Percentiles rank a stretch among this genome's conserved stretches.
These are phyloP conservation scores for Mycena pura DNA, from an alignment of 768 basidiomycete species.

Conservation along the genomic window DNA sequence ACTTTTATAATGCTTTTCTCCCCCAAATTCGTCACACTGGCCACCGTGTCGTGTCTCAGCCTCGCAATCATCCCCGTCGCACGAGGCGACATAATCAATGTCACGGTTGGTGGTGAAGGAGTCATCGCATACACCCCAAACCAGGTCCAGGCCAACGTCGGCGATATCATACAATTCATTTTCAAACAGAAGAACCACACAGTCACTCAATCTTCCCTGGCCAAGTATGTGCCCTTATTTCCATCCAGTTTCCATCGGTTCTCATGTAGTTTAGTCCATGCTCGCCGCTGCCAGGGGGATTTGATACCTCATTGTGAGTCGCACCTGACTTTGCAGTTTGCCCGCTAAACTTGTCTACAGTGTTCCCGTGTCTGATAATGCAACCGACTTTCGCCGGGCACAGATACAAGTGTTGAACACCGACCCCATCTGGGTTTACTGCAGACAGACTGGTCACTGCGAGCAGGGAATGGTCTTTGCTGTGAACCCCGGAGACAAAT, in stretches of 20 bases:
- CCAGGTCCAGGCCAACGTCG: constrained; percentile 10
- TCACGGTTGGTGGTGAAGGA: constrained; percentile 56
- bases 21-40: constrained; percentile 30
- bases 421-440: constrained; percentile 65
- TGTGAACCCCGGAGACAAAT: constrained; percentile 62
- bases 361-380: constrained; percentile 51
- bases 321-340: not conserved
- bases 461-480: constrained; percentile 69
- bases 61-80: constrained; percentile 42
- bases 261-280: constrained; percentile 46
- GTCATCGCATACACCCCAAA: constrained; percentile 48
- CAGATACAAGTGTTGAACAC: constrained; percentile 47
- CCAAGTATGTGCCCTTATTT: not conserved
- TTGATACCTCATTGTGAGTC: constrained; percentile 66
- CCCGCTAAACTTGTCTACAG: constrained; percentile 33
- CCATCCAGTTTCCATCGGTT: not conserved
- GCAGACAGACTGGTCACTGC: constrained; percentile 63
- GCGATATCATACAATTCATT: constrained; percentile 47
- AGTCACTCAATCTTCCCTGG: constrained; percentile 62
- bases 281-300: constrained; percentile 45
- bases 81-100: constrained; percentile 45
- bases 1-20: constrained; percentile 27
- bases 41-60: constrained; percentile 27
- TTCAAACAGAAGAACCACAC: constrained; percentile 68
- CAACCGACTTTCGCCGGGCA: constrained; percentile 53